Evolutionary conservation across 2,329 filamentous ascomycete genomes (phyloP), one percentile per base, ranked within the genome.

Genomic region (Metarhizium guizhouense): DNA sequence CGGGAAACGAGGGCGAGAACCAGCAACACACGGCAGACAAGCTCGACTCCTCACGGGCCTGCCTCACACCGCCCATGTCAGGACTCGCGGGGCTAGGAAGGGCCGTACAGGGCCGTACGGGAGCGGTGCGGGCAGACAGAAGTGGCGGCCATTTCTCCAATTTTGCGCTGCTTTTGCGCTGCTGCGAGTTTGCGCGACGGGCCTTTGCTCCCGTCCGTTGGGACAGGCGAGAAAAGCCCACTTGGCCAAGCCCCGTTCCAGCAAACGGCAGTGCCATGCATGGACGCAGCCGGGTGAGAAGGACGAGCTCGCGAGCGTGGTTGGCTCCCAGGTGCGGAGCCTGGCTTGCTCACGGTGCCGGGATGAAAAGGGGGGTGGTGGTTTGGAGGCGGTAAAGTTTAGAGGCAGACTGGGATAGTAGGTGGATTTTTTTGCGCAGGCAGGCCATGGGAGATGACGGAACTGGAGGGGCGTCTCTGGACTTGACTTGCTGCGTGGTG

Each of bases 331-430:
- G 32, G 7, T 34, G 32, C 32, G 32, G 32, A 34, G 32, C 10
- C 32, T 34, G 32, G 32, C 32, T 34, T 34, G 32, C 32, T 32
- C 32, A 47, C 52, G 43, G 18, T 30, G 30, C 30, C 36, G 42
- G 51, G 25, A 47, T 30, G 11, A 51, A 36, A 42, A 51, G 42
- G 20, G 54, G 48, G 47, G 53, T 47, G 48, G 34, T 36, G 48
- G 51, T 38, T 57, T 57, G 51, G 58, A 61, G 59, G 58, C 59
- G 60, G 56, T 43, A 62, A 59, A 56, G 59, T 62, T 62, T 60
- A 30, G 43, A 48, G 25, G 13, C 6, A 48, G 45, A 47, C 43
- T 25, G 43, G 43, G 43, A 47, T 30, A 18, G 11, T 30, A 10
- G 20, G 45, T 48, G 45, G 45, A 48, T 25, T 29, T 47, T 47